Base-by-base conservation (phyloP, 495 filamentous ascomycete species). In the Penicillium atrosanguineum region DNA sequence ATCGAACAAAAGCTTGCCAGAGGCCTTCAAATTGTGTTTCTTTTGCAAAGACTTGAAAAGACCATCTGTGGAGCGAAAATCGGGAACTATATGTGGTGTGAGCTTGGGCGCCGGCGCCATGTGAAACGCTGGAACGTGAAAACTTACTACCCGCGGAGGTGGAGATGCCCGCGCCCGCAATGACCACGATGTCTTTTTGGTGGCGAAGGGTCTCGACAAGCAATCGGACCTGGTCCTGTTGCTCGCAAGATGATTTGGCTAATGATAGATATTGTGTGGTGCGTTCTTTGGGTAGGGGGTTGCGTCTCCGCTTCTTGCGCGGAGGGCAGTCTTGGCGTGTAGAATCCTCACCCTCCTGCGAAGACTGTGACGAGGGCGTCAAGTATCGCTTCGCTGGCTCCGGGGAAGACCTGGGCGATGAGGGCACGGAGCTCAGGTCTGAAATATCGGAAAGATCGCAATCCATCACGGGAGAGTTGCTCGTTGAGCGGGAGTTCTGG, bases 121-220 rank as follows among this genome's bases (percentile, higher is more conserved):
- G 81, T 79, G 61, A 88, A 87, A 64, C 87, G 81, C 63, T 83
- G 86, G 60, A 88, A 80, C 83, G 64, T 53, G 51, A 54, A 62
- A 50, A 86, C 90, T 61, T 86, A 96, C 91, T 94, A 49, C 94
- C 94, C 57, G 94, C 95, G 42, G 91, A 90, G 14, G 95, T 93
- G 34, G 94, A 97, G 55, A 98, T 97, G 46, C 94, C 94, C 29
- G 94, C 94, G 45, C 94, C 94, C 28, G 93, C 93, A 69, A 98
- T 89, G 39, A 96, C 90, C 18, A 98, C 90, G 60, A 98, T 96
- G 73, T 96, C 97, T 69, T 87, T 87, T 72, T 91, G 94, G 64
- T 88, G 88, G 50, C 87, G 86, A 55, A 98, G 70, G n/a, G 83
- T 85, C 46, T 87, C 82, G 36, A 90, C 69, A 14, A 98, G 76